These are phyloP conservation scores for Begonia masoniana DNA, from an alignment of 306 rosid species.

Conservation along the genomic window DNA sequence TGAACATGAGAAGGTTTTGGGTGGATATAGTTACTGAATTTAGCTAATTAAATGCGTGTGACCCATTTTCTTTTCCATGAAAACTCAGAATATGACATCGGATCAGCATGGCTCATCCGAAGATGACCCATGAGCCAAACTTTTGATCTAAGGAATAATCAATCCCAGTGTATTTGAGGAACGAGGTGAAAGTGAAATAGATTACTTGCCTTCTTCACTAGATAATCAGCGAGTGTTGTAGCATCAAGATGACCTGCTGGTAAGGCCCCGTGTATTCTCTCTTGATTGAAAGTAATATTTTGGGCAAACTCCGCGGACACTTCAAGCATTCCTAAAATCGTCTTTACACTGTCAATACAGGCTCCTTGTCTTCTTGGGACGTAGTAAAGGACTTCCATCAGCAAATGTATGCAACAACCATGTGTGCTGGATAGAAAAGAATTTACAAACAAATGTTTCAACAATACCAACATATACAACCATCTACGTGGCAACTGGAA, in stretches of 20 bases:
- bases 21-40: too few species aligned
- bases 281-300: conserved; percentile 63
- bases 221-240: conserved; percentile 95
- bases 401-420: background rate
- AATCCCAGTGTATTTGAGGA: too few species aligned
- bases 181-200: too few species aligned
- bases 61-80: too few species aligned
- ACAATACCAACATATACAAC: too few species aligned
- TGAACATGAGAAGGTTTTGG: background rate
- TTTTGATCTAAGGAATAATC: background rate
- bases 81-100: too few species aligned
- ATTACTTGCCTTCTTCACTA: conserved; percentile 70
- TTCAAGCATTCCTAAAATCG: conserved; percentile 94
- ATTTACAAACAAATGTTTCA: too few species aligned
- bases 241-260: conserved; percentile 99
- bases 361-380: conserved; percentile 88
- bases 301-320: conserved; percentile 85
- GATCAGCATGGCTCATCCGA: too few species aligned
- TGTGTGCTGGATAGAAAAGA: too few species aligned
- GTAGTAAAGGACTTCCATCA: conserved; percentile 4
- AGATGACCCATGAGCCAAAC: too few species aligned
- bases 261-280: conserved; percentile 63
- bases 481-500: too few species aligned
- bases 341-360: conserved; percentile 83
- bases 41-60: too few species aligned